These are phyloP conservation scores for Calophaca sinica DNA, from an alignment of 306 rosid genomes.

Conservation along the genomic window DNA sequence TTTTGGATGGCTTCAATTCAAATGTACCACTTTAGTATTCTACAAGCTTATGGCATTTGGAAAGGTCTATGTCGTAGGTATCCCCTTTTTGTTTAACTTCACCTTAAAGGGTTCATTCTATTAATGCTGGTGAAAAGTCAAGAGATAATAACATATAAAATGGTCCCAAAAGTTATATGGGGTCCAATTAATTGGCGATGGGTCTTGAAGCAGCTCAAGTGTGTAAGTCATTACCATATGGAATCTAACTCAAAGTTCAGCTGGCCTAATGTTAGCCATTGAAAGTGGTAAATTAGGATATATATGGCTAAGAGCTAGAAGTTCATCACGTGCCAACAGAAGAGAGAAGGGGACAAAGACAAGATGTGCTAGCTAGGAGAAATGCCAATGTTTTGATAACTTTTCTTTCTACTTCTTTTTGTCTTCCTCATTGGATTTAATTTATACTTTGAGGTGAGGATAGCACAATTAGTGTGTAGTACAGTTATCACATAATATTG, in stretches of 20 bases:
- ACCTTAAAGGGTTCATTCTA: slow-evolving; percentile 44
- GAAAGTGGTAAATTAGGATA: slow-evolving; percentile 31
- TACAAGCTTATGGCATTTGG: slow-evolving; percentile 44
- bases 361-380: slow-evolving; percentile 59
- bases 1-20: neutral
- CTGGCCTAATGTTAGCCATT: slow-evolving; percentile 52
- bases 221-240: slow-evolving; percentile 35
- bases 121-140: slow-evolving; percentile 26
- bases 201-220: slow-evolving; percentile 44
- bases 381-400: slow-evolving; percentile 54
- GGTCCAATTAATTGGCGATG: slow-evolving; percentile 35
- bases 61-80: slow-evolving; percentile 47
- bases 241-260: slow-evolving; percentile 45
- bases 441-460: slow-evolving; percentile 51
- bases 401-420: slow-evolving; percentile 52
- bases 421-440: slow-evolving; percentile 54
- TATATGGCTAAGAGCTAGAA: slow-evolving; percentile 46
- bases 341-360: slow-evolving; percentile 69
- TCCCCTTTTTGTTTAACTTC: slow-evolving; percentile 42
- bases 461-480: neutral
- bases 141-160: slow-evolving; percentile 41
- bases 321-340: slow-evolving; percentile 59
- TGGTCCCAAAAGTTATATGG: slow-evolving; percentile 53
- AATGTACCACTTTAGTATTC: slow-evolving; percentile 32
- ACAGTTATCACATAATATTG: neutral